phyloP scores from a whole-genome alignment of 2,329 filamentous ascomycete species.

The Decorospora gaudefroyi region DNA sequence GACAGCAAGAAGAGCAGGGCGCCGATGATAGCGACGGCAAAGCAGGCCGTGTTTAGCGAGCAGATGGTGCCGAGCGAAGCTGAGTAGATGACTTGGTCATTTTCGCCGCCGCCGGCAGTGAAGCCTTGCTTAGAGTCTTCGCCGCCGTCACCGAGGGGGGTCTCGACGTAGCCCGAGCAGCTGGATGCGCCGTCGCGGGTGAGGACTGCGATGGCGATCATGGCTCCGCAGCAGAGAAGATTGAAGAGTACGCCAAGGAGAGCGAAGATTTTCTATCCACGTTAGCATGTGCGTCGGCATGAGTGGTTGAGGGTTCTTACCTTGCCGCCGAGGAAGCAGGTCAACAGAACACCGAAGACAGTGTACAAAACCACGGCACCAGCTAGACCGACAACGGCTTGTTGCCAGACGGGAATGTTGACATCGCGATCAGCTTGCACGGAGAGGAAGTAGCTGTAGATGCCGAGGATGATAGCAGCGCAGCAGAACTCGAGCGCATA shows the following conservation, averaged over 20 bases:
- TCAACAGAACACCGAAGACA: slow-evolving; percentile 70
- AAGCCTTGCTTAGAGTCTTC: slow-evolving; percentile 56
- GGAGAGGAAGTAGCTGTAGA: slow-evolving; percentile 82
- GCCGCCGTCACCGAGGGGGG: slow-evolving; percentile 71
- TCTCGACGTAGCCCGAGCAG: slow-evolving; percentile 67
- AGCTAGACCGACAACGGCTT: slow-evolving; percentile 72
- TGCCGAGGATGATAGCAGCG: slow-evolving; percentile 72
- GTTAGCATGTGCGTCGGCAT: background rate
- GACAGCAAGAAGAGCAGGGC: slow-evolving; percentile 77
- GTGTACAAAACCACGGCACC: slow-evolving; percentile 77
- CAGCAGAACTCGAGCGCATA: slow-evolving; percentile 75
- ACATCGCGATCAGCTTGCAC: slow-evolving; percentile 68
- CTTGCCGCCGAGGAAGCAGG: slow-evolving; percentile 78
- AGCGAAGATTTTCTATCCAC: slow-evolving; percentile 61
- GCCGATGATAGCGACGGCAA: slow-evolving; percentile 77
- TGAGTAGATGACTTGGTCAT: slow-evolving; percentile 51
- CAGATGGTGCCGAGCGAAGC: slow-evolving; percentile 66
- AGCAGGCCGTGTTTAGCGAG: slow-evolving; percentile 72
- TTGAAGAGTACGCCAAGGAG: slow-evolving; percentile 76
- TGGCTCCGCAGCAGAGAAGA: slow-evolving; percentile 72
- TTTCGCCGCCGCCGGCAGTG: slow-evolving; percentile 48
- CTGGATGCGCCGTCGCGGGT: slow-evolving; percentile 69
- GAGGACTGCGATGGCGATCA: slow-evolving; percentile 79
- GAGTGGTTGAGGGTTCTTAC: slow-evolving; percentile 33
- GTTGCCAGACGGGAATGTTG: slow-evolving; percentile 65